Evolutionary conservation across 2,329 filamentous ascomycete genomes (phyloP), one percentile per base, ranked within the genome.

Genomic region (Fusarium sp.): DNA sequence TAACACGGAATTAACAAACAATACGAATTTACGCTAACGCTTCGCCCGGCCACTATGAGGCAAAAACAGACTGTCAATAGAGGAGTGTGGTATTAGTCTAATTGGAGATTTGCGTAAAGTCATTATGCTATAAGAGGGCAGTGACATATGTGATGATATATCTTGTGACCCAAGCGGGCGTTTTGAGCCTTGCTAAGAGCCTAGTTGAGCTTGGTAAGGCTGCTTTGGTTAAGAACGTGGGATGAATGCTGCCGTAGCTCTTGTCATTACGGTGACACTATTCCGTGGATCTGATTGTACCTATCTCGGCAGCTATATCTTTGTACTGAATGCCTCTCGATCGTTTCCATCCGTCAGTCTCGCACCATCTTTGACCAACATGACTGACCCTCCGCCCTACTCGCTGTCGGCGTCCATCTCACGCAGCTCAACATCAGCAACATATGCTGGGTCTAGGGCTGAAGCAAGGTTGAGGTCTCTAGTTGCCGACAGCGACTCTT

Each of bases 341-440:
- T 4, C 11, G 2, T 29, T 13, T 13, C 9, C 2, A 29, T 10
- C 27, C 13, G 13, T 10, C 4, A 11, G 7, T 10, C 4, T 29
- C 15, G n/a, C 17, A 27, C 31, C 11, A 8, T 14, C 6, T 31
- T 17, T 17, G 4, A 23, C 9, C 50, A 46, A 11, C 4, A 61
- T 61, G 57, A 14, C 41, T 38, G 39, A 39, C 14, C 57, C 57
- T 38, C 57, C 57, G 9, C 55, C 57, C 21, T 61, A 61, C 4
- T 60, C 56, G 6, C 55, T 44, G 13, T 27, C 25, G 9, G 19
- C 19, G 7, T 48, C 47, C 17, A 41, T 36, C 4, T 49, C 44
- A 4, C 43, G 50, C 15, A 37, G 23, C 17, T 6, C 29, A 9
- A 27, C 32, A 2, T 14, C 19, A 3, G 17, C 41, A 6, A 23